Evolutionary conservation across 345 rosid genomes (phyloP).

Genomic region (Populus deltoides): DNA sequence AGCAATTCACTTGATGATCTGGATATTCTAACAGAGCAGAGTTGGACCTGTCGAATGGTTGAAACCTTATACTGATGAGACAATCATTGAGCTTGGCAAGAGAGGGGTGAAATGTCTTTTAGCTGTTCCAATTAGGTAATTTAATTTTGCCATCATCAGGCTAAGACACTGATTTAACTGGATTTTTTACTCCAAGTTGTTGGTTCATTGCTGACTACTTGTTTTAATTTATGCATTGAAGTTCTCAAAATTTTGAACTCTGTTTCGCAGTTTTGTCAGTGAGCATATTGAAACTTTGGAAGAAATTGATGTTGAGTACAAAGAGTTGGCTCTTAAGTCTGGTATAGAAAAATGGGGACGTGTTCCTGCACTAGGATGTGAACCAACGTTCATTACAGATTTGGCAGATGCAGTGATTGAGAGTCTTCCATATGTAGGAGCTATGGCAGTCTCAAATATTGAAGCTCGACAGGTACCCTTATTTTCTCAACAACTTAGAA

Average conservation of each 20-base stretch:
- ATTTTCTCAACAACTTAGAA: neutral
- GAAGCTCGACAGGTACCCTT: constrained; percentile 91
- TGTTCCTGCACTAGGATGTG: constrained; percentile 94
- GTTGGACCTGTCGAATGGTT: constrained; percentile 99
- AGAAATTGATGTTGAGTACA: constrained; percentile 96
- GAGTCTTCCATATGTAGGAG: constrained; percentile 97
- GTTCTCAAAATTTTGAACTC: constrained; percentile 6
- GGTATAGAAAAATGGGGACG: constrained; percentile 97
- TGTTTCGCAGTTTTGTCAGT: constrained; percentile 75
- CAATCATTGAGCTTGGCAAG: constrained; percentile 79
- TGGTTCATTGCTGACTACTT: neutral
- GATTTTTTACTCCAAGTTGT: constrained; percentile 4
- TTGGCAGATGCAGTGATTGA: constrained; percentile 97
- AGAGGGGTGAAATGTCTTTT: constrained; percentile 82
- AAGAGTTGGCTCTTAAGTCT: constrained; percentile 85
- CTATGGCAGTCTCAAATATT: constrained; percentile 94
- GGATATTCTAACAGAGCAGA: constrained; percentile 71
- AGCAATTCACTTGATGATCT: constrained; percentile 13
- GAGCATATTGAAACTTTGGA: constrained; percentile 98
- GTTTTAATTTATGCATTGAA: constrained; percentile 1
- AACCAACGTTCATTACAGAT: constrained; percentile 88
- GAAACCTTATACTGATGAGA: constrained; percentile 98
- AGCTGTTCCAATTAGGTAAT: constrained; percentile 91
- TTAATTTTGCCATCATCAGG: neutral
- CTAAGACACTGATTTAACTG: neutral